Conservation (phyloP, 2,329 filamentous ascomycete genomes). For the Cytospora mali region DNA sequence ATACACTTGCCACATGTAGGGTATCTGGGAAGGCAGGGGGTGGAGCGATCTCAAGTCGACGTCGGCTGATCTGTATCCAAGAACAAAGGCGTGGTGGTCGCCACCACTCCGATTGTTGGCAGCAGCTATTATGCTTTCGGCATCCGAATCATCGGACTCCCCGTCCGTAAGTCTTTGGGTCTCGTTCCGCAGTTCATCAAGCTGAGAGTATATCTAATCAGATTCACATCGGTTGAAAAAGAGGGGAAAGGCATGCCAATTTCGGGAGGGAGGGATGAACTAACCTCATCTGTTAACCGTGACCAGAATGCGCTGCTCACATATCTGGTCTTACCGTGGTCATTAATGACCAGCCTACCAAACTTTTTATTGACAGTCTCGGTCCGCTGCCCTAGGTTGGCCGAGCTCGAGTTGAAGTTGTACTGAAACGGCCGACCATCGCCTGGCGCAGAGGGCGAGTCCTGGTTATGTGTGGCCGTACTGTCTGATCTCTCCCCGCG, state of each 20-base stretch:
- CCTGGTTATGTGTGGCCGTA: conserved; percentile 29
- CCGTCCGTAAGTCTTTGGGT: conserved; percentile 52
- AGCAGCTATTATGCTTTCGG: conserved; percentile 56
- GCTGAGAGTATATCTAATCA: conserved; percentile 35
- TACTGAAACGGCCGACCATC: conserved; percentile 29
- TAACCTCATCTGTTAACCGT: conserved; percentile 72
- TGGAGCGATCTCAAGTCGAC: conserved; percentile 68
- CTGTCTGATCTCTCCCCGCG: conserved; percentile 31
- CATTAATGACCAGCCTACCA: conserved; percentile 70
- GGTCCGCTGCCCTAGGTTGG: conserved; percentile 28
- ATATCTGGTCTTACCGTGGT: conserved; percentile 69
- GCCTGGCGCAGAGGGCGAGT: conserved; percentile 29
- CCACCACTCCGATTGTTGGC: conserved; percentile 41
- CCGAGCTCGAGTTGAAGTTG: conserved; percentile 28
- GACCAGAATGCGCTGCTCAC: conserved; percentile 79
- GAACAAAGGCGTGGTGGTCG: conserved; percentile 72
- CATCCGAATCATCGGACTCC: conserved; percentile 60
- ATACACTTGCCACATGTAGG: conserved; percentile 70
- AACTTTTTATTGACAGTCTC: conserved; percentile 55
- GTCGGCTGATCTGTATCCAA: conserved; percentile 72
- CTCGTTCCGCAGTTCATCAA: conserved; percentile 52
- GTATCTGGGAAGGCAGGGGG: conserved; percentile 66
- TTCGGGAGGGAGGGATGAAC: background rate
- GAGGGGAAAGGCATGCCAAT: background rate
- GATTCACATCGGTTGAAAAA: background rate